Conservation (phyloP, 169 alveolate species). For the Cardiosporidium cionae region DNA sequence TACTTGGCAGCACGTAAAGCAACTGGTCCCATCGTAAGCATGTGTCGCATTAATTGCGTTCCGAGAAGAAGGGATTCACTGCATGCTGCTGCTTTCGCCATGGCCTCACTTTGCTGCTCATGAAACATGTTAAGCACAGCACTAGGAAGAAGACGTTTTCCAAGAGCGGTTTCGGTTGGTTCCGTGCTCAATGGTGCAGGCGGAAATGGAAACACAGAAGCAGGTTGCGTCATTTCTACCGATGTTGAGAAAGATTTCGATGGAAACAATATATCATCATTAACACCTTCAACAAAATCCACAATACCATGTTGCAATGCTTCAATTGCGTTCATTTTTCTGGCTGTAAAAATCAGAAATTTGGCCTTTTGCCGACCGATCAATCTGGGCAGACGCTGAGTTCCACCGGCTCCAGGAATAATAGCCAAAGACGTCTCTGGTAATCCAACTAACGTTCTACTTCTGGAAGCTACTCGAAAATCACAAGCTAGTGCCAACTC, state of each 20-base stretch:
- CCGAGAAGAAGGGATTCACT: neutral
- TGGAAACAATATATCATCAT: no score
- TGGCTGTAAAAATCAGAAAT: conserved; percentile 62
- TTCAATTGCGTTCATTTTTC: conserved; percentile 44
- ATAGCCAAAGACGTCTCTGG: conserved; percentile 72
- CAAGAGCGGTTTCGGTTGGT: neutral
- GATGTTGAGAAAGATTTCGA: no score
- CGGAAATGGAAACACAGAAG: neutral
- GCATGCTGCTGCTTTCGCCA: neutral
- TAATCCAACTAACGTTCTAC: conserved; percentile 42
- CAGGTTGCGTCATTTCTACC: no score
- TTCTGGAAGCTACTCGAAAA: conserved; percentile 47
- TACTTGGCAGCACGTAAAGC: conserved; percentile 55
- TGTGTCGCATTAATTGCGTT: neutral
- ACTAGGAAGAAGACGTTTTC: neutral
- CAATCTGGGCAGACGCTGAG: conserved; percentile 55
- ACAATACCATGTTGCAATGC: conserved; percentile 60
- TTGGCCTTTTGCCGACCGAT: conserved; percentile 67
- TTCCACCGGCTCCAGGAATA: conserved; percentile 78
- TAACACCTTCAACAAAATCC: conserved; percentile 17
- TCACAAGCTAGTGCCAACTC: conserved; percentile 65
- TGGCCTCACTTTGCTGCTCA: neutral
- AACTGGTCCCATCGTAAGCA: conserved; percentile 47
- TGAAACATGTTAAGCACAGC: neutral
- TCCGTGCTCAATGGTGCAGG: neutral